These are phyloP conservation scores for Litchi chinensis DNA, from an alignment of 345 rosid species.

Conservation along the genomic window DNA sequence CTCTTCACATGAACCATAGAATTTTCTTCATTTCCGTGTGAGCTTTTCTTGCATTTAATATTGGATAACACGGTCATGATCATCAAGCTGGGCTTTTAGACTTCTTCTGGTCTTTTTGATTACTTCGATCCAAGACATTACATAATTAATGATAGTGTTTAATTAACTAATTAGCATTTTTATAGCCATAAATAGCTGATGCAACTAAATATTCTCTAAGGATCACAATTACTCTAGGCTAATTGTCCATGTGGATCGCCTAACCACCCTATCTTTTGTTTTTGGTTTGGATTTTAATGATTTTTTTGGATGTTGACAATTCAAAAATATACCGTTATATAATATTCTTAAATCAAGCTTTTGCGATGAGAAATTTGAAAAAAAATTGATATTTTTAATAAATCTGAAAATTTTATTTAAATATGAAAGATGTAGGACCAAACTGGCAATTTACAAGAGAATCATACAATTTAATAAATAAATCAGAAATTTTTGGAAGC, in stretches of 20 bases:
- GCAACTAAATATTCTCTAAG: not conserved
- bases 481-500: too few relatives aligned
- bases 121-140: not conserved
- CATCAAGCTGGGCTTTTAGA: not conserved
- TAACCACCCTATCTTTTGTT: not conserved
- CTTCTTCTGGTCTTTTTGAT: not conserved
- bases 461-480: too few relatives aligned
- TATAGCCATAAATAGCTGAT: too few relatives aligned
- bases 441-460: too few relatives aligned
- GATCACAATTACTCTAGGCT: not conserved
- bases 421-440: too few relatives aligned
- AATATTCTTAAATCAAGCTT: too few relatives aligned
- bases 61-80: not conserved
- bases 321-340: too few relatives aligned
- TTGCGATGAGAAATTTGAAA: too few relatives aligned
- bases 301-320: too few relatives aligned
- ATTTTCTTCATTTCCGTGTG: not conserved
- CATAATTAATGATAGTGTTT: not conserved
- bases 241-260: conserved; percentile 1
- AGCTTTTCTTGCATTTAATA: not conserved
- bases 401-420: too few relatives aligned
- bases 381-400: too few relatives aligned
- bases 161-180: not conserved
- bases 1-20: conserved; percentile 27
- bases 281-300: too few relatives aligned